phyloP scores from a whole-genome alignment of 306 rosid genomes.

The Potentilla sterilis region DNA sequence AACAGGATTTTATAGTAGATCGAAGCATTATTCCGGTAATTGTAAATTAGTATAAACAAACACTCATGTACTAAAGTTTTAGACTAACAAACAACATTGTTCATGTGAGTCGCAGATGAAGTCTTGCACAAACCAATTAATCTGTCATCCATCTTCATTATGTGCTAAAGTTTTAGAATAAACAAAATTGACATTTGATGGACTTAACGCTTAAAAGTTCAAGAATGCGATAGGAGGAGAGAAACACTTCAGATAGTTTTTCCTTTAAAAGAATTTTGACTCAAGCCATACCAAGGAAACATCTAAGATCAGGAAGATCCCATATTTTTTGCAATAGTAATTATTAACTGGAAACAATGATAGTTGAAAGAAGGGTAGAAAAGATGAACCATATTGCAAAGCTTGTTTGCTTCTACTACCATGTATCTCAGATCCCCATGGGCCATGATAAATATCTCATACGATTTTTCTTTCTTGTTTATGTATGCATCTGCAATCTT shows the following conservation, averaged over 20 bases:
- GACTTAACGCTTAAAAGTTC: background rate
- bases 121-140: background rate
- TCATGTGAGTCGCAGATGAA: background rate
- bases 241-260: background rate
- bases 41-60: background rate
- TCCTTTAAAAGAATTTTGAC: background rate
- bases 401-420: background rate
- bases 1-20: background rate
- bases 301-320: background rate
- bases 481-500: slow-evolving; percentile 7
- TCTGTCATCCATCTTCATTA: background rate
- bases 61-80: too few species aligned
- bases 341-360: background rate
- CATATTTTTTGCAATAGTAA: background rate
- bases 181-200: background rate
- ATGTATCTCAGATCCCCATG: background rate
- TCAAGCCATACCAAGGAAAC: background rate
- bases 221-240: background rate
- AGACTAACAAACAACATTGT: too few species aligned
- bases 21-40: background rate
- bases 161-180: background rate
- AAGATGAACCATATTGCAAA: background rate
- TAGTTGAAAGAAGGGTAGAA: background rate
- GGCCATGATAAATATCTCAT: background rate
- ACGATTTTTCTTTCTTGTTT: background rate